phyloP scores from a whole-genome alignment of 495 filamentous ascomycete species.

The Margaritispora aquatica region DNA sequence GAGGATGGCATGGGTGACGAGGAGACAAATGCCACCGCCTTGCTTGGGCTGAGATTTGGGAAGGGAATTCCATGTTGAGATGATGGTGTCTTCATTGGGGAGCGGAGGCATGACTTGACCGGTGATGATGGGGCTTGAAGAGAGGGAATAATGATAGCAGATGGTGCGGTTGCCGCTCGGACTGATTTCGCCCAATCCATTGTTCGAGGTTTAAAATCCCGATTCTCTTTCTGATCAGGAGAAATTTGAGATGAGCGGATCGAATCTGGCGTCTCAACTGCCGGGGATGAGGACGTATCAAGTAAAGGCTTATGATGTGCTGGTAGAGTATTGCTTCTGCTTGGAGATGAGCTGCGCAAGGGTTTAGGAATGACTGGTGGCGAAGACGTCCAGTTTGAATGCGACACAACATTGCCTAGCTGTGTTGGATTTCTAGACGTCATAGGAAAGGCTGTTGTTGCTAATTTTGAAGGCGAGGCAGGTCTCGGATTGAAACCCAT shows the following conservation, averaged over 20 bases:
- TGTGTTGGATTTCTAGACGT: background rate
- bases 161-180: background rate
- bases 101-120: slow-evolving; percentile 44
- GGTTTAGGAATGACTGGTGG: slow-evolving; percentile 6
- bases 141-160: background rate
- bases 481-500: slow-evolving; percentile 40
- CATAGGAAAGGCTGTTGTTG: background rate
- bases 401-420: background rate
- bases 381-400: background rate
- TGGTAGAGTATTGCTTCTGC: slow-evolving; percentile 5
- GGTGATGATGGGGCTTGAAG: slow-evolving; percentile 34
- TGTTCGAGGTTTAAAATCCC: background rate
- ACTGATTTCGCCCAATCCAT: slow-evolving; percentile 19
- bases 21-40: slow-evolving; percentile 23
- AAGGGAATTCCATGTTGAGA: background rate
- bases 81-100: slow-evolving; percentile 35
- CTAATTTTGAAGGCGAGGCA: slow-evolving; percentile 10
- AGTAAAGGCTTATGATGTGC: background rate
- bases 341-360: slow-evolving; percentile 9
- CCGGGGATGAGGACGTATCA: background rate
- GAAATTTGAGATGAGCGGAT: slow-evolving; percentile 2
- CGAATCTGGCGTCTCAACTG: background rate
- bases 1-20: slow-evolving; percentile 21
- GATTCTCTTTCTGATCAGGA: slow-evolving; percentile 15
- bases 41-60: slow-evolving; percentile 6